A percentile compares a stretch with the other conserved stretches of the same genome.
phyloP scores from a whole-genome alignment of 768 basidiomycete species.

The Macrocybe gigantea region DNA sequence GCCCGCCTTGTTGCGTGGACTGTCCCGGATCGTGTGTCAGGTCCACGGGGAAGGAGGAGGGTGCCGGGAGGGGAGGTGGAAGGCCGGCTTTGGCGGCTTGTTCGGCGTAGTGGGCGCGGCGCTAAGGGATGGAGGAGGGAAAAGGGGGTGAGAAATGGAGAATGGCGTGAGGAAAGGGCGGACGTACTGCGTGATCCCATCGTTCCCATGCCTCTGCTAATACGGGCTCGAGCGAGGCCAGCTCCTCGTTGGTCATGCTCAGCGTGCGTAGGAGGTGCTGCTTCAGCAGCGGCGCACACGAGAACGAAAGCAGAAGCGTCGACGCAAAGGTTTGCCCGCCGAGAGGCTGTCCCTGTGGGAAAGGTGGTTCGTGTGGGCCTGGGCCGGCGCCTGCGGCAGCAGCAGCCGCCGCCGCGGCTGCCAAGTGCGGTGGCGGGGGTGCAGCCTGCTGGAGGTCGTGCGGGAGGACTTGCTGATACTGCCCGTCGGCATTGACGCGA shows the following conservation, averaged over 20 bases:
- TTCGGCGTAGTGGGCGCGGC: slow-evolving; percentile 37
- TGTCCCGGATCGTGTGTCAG: slow-evolving; percentile 14
- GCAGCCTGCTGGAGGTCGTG: slow-evolving; percentile 33
- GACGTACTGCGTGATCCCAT: slow-evolving; percentile 71
- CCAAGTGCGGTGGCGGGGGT: slow-evolving; percentile 8
- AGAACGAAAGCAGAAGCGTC: slow-evolving; percentile 69
- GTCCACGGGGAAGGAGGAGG: slow-evolving; percentile 20
- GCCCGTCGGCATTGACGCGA: slow-evolving; percentile 43
- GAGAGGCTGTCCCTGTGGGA: slow-evolving; percentile 48
- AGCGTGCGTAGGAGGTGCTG: slow-evolving; percentile 68
- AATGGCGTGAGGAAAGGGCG: background rate
- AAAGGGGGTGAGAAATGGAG: slow-evolving; percentile 4
- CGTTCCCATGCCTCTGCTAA: slow-evolving; percentile 84
- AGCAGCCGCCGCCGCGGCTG: slow-evolving; percentile 36
- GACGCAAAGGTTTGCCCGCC: slow-evolving; percentile 80
- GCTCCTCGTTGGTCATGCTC: slow-evolving; percentile 73
- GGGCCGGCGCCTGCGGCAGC: slow-evolving; percentile 27
- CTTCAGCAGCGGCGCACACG: slow-evolving; percentile 68
- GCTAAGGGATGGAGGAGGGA: slow-evolving; percentile 16
- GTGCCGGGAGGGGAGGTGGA: slow-evolving; percentile 19
- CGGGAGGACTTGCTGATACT: slow-evolving; percentile 38
- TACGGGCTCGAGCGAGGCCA: slow-evolving; percentile 70
- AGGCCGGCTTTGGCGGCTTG: slow-evolving; percentile 29
- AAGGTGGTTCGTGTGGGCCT: slow-evolving; percentile 48
- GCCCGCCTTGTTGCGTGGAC: slow-evolving; percentile 2